Percentiles rank a stretch among this genome's conserved stretches.
Conservation (phyloP, 192 early-diverging fungal genomes). For the Jimgerdemannia flammicorona region DNA sequence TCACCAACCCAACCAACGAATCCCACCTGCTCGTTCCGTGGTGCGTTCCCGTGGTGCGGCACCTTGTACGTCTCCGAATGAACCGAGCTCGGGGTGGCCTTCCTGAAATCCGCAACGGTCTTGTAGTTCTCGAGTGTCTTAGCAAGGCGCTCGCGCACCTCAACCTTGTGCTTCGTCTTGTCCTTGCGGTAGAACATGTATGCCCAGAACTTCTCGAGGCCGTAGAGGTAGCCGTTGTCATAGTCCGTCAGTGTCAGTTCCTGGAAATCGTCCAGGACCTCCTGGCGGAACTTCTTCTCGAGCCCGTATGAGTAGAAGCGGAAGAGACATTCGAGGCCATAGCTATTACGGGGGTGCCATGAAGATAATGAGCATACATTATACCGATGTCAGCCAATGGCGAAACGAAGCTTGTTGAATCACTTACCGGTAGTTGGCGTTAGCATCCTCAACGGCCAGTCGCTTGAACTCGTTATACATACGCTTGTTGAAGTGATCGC, state of each 20-base stretch:
- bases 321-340: slow-evolving; percentile 97
- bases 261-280: slow-evolving; percentile 89
- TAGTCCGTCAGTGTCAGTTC: slow-evolving; percentile 74
- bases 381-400: neutral
- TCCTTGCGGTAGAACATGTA: slow-evolving; percentile 89
- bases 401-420: neutral
- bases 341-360: slow-evolving; percentile 22
- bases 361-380: too few species aligned
- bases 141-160: slow-evolving; percentile 51
- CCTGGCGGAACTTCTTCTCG: slow-evolving; percentile 82
- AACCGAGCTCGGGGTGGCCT: slow-evolving; percentile 18
- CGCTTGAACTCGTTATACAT: slow-evolving; percentile 95
- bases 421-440: slow-evolving; percentile 66
- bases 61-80: slow-evolving; percentile 27
- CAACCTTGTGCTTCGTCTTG: slow-evolving; percentile 60
- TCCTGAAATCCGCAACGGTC: slow-evolving; percentile 27
- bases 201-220: slow-evolving; percentile 96
- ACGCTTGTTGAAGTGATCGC: slow-evolving; percentile 91
- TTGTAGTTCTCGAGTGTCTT: slow-evolving; percentile 56
- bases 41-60: slow-evolving; percentile 20
- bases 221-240: slow-evolving; percentile 74
- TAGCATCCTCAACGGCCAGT: slow-evolving; percentile 85
- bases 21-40: neutral
- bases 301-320: slow-evolving; percentile 96
- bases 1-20: neutral